Percentiles rank a stretch among this genome's conserved stretches.
These are phyloP conservation scores for Delphinella strobiligena DNA, from an alignment of 2,329 filamentous ascomycete species.

Conservation along the genomic window DNA sequence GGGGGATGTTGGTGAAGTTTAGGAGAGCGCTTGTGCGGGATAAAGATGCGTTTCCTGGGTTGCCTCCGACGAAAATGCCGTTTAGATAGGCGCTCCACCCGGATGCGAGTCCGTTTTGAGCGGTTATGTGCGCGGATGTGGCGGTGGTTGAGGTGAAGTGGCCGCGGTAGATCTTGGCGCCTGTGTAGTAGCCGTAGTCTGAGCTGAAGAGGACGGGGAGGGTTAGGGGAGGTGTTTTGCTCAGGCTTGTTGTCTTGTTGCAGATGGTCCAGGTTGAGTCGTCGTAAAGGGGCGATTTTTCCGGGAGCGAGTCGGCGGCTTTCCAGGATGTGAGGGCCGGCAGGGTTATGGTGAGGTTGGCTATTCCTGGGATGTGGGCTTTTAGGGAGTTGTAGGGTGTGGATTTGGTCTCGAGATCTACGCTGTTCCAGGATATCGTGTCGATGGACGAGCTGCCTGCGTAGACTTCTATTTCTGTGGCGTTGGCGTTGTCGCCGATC, in stretches of 20 bases:
- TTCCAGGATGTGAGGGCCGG: constrained; percentile 35
- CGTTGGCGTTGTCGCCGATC: constrained; percentile 25
- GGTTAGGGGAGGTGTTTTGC: constrained; percentile 24
- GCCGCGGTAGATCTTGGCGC: constrained; percentile 29
- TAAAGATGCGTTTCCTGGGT: constrained; percentile 37
- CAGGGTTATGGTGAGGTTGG: constrained; percentile 19
- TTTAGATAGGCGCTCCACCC: constrained; percentile 50
- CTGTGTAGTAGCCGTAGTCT: constrained; percentile 30
- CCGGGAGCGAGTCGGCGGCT: constrained; percentile 37
- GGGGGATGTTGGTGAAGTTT: constrained; percentile 39
- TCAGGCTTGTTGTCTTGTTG: constrained; percentile 23
- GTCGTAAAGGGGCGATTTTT: constrained; percentile 33
- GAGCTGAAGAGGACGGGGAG: constrained; percentile 29
- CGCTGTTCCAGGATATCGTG: constrained; percentile 27
- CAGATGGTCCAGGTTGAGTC: constrained; percentile 33
- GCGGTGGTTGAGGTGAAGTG: constrained; percentile 27
- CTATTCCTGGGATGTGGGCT: constrained; percentile 17
- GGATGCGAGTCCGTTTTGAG: constrained; percentile 40
- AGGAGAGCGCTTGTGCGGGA: constrained; percentile 29
- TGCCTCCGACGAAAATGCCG: constrained; percentile 42
- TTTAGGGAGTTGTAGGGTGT: constrained; percentile 26
- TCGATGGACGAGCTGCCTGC: constrained; percentile 21
- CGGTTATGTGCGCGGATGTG: constrained; percentile 28
- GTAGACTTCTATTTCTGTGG: constrained; percentile 27
- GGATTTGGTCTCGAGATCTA: constrained; percentile 17